Evolutionary conservation across 805 yeast genomes (phyloP).

Genomic region (Candida succiphila): DNA sequence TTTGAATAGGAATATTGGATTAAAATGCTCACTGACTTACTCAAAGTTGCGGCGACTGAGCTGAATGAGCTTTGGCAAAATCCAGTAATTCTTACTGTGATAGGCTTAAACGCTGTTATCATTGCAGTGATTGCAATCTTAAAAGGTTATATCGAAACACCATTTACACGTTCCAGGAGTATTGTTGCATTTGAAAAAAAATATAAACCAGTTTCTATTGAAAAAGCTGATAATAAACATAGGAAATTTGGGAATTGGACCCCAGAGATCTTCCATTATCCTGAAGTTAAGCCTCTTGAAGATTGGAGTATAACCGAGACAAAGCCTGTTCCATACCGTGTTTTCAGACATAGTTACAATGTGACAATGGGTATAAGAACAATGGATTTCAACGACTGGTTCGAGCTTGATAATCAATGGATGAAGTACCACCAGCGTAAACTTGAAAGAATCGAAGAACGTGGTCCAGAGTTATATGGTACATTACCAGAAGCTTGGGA

Average conservation of each 20-base stretch:
- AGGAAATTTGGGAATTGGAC: slow-evolving; percentile 42
- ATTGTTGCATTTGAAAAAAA: slow-evolving; percentile 8
- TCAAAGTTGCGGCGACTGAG: too few species aligned
- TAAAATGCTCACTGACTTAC: too few species aligned
- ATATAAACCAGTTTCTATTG: slow-evolving; percentile 22
- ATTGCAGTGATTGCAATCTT: too few species aligned
- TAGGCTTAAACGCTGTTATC: too few species aligned
- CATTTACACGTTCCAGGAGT: too few species aligned
- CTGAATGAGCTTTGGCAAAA: too few species aligned
- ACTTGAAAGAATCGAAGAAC: slow-evolving; percentile 34
- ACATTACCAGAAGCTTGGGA: slow-evolving; percentile 39
- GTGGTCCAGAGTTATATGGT: slow-evolving; percentile 38
- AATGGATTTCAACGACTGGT: slow-evolving; percentile 55
- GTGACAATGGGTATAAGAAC: slow-evolving; percentile 63
- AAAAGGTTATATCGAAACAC: too few species aligned
- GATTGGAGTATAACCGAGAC: slow-evolving; percentile 42
- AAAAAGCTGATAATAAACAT: slow-evolving; percentile 31
- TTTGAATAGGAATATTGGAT: too few species aligned
- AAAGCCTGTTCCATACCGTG: slow-evolving; percentile 52
- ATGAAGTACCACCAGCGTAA: slow-evolving; percentile 42
- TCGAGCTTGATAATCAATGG: slow-evolving; percentile 64
- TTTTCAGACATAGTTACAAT: slow-evolving; percentile 54
- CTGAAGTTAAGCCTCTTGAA: slow-evolving; percentile 35
- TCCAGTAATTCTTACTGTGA: too few species aligned
- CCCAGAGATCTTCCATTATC: slow-evolving; percentile 41